phyloP scores from a whole-genome alignment of 2,329 filamentous ascomycete species.

The Fusarium sp. region DNA sequence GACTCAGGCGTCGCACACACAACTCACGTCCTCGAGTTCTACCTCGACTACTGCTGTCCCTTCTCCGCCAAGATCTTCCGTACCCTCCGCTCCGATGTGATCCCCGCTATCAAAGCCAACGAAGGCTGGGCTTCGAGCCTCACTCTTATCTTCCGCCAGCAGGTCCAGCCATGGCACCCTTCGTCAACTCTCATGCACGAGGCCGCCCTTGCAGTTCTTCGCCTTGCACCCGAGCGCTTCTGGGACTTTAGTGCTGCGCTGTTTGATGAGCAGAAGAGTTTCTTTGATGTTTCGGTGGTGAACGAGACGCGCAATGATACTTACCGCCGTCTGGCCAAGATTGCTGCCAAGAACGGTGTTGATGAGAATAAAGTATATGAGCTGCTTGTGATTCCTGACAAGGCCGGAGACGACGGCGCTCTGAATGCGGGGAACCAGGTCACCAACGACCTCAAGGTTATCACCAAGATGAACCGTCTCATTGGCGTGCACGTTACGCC shows the following conservation, averaged over 20 bases:
- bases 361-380: slow-evolving; percentile 76
- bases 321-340: slow-evolving; percentile 79
- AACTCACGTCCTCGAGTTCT: slow-evolving; percentile 71
- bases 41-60: slow-evolving; percentile 93
- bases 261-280: slow-evolving; percentile 74
- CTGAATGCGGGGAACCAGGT: slow-evolving; percentile 85
- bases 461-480: slow-evolving; percentile 82
- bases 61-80: slow-evolving; percentile 77
- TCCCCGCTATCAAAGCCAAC: slow-evolving; percentile 71
- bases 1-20: slow-evolving; percentile 55
- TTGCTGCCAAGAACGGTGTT: slow-evolving; percentile 76
- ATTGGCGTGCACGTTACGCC: slow-evolving; percentile 91
- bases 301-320: slow-evolving; percentile 87
- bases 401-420: slow-evolving; percentile 72
- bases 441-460: slow-evolving; percentile 85
- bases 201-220: slow-evolving; percentile 83
- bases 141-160: slow-evolving; percentile 86
- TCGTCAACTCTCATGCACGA: slow-evolving; percentile 85
- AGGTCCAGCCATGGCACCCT: slow-evolving; percentile 96
- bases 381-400: slow-evolving; percentile 75
- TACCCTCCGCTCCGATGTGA: slow-evolving; percentile 75
- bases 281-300: slow-evolving; percentile 87
- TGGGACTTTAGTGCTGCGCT: slow-evolving; percentile 80
- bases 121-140: slow-evolving; percentile 68
- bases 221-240: slow-evolving; percentile 76